Base-by-base conservation (phyloP, 2,329 filamentous ascomycete genomes). In the Chaetomiaceae sp. region DNA sequence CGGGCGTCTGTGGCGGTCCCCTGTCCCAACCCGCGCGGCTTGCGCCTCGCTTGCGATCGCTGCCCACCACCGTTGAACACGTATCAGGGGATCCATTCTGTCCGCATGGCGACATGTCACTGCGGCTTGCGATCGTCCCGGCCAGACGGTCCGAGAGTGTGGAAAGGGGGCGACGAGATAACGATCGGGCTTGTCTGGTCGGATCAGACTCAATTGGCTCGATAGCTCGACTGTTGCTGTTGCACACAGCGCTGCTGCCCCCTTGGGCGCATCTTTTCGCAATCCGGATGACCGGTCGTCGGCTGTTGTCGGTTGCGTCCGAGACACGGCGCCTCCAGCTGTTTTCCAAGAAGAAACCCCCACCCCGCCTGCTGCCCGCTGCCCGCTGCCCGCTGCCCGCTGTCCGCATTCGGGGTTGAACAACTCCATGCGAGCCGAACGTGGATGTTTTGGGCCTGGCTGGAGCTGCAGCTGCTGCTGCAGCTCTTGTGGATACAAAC, bases 51-150 rank as follows among this genome's bases (percentile, higher is more conserved):
- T 47, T 50, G 19, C 7, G 25, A 41, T 37, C 30, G 46, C 50
- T 27, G 31, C 50, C n/a, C 53, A 54, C 51, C 50, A 50, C 53
- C 48, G 55, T 55, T 48, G 55, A 53, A 55, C 55, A 57, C 55
- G 55, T 57, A 57, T 45, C 51, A n/a, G 23, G 21, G 49, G 48
- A 46, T 44, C 54, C 48, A 52, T 54, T 14, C 21, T 23, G 25
- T 27, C 30, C 21, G 25, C 42, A 33, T 43, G 48, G 42, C n/a
- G n/a, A n/a, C 45, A 35, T 45, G 33, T 45, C 38, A 43, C 48
- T n/a, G n/a, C 5, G 16, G 40, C 25, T 27, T 51, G 48, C 34
- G 31, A 38, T 37, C 38, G 41, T n/a, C n/a, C 33, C 40, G 35
- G 48, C 25, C 31, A 50, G 44, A 37, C 43, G 42, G 31, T 20